Base-by-base conservation (phyloP, 2,329 filamentous ascomycete genomes). In the Beauveria varroae region DNA sequence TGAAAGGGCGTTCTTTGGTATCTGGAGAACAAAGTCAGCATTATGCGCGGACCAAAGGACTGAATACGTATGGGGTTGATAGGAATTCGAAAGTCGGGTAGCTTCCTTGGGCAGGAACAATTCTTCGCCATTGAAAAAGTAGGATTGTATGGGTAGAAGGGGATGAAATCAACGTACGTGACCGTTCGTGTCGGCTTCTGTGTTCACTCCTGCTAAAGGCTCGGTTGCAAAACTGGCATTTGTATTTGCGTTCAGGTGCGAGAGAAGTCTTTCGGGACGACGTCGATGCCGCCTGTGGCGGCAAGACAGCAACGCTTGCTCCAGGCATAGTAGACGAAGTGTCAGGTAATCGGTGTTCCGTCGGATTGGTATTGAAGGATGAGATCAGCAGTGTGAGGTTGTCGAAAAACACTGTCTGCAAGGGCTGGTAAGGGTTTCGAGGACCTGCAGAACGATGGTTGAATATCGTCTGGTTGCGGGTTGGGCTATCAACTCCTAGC, bases 151-250 rank as follows among this genome's bases (percentile, higher is more conserved):
- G 44, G 26, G 30, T 5, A 22, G 12, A 3, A 63, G 61, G 60
- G 65, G 49, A 9, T 40, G 43, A 30, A 7, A 47, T 49, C 20
- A 34, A 93, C 93, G 82, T 95, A 98, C 95, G 95, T 75, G 92
- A 96, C 79, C 95, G 86, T 79, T 99, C 95, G 78, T 99, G 95
- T 77, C 95, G 85, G 78, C 92, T 97, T 70, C 95, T 86, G 77
- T 99, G 95, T 78, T 99, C 95, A 76, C 92, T 96, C 75, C 95
- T 85, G 79, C 93, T 97, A 76, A 99, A 99, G 66, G 95, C 95
- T 76, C 95, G 86, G 78, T 93, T 93, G 81, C 95, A 98, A 78
- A 96, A 98, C 81, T 96, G 92, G 80, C 95, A 99, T 77, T 98
- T 97, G 86, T 99, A 99, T 79, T 97, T 96, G 82, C 96, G 93